These are phyloP conservation scores for Ogataea kodamae DNA, from an alignment of 805 yeast genomes.

Conservation along the genomic window DNA sequence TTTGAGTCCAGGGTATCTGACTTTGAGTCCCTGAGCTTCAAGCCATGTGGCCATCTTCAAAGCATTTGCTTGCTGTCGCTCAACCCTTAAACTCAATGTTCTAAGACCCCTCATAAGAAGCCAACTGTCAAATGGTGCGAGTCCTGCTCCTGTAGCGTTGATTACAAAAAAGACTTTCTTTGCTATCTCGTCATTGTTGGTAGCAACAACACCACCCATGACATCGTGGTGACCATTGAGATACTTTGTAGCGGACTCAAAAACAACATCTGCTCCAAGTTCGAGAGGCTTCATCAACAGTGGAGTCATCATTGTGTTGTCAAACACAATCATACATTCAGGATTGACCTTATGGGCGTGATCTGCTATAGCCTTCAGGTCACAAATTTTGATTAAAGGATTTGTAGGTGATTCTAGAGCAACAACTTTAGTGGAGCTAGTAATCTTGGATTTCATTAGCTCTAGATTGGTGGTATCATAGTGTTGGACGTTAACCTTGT, in stretches of 20 bases:
- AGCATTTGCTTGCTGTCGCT: slow-evolving; percentile 84
- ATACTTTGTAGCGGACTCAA: slow-evolving; percentile 91
- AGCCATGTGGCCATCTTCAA: slow-evolving; percentile 71
- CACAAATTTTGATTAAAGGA: slow-evolving; percentile 86
- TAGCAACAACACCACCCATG: slow-evolving; percentile 92
- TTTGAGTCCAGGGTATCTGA: slow-evolving; percentile 81
- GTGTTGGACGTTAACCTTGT: slow-evolving; percentile 65
- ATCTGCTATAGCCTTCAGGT: slow-evolving; percentile 62
- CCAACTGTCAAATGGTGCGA: slow-evolving; percentile 93
- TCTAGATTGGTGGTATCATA: slow-evolving; percentile 77
- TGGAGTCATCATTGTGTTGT: slow-evolving; percentile 97
- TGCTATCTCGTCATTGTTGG: slow-evolving; percentile 59
- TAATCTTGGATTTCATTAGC: slow-evolving; percentile 54
- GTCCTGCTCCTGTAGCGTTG: slow-evolving; percentile 88
- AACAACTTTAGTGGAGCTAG: slow-evolving; percentile 63
- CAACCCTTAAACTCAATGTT: slow-evolving; percentile 81
- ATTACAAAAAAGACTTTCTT: slow-evolving; percentile 70
- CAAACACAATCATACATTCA: slow-evolving; percentile 72
- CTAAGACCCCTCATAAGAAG: slow-evolving; percentile 81
- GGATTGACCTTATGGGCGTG: slow-evolving; percentile 69
- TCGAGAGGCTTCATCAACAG: slow-evolving; percentile 79
- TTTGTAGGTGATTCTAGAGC: slow-evolving; percentile 91
- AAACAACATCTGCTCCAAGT: slow-evolving; percentile 85
- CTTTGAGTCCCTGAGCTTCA: slow-evolving; percentile 63
- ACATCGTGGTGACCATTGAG: slow-evolving; percentile 93